Evolutionary conservation across 176 grass and related monocot genomes (phyloP).

Genomic region (Miscanthus lutarioriparius): DNA sequence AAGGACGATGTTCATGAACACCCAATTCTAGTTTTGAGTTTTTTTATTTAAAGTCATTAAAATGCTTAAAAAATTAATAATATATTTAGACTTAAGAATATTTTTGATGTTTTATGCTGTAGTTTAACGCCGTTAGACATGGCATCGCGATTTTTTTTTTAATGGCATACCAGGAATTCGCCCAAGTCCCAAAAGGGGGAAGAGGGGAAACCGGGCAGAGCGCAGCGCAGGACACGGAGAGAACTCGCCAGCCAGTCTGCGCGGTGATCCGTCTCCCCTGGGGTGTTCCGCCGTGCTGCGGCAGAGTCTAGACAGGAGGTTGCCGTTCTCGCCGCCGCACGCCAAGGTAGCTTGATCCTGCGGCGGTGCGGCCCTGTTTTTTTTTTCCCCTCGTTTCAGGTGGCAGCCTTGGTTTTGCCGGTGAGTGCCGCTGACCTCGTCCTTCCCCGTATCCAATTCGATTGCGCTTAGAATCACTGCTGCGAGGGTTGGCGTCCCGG

Average conservation of each 20-base stretch:
- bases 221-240: neutral
- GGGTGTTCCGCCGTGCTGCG: neutral
- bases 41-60: too few relatives aligned
- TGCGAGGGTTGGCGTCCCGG: neutral
- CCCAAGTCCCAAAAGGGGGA: neutral
- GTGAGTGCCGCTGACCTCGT: neutral
- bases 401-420: neutral
- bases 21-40: too few relatives aligned
- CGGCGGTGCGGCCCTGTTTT: neutral
- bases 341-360: conserved; percentile 12
- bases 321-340: neutral
- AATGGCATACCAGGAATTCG: too few relatives aligned
- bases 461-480: neutral
- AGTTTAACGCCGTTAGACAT: too few relatives aligned
- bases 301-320: neutral
- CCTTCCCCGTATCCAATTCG: neutral
- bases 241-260: neutral
- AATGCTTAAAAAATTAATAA: too few relatives aligned
- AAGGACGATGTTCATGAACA: neutral
- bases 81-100: too few relatives aligned
- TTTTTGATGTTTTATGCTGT: too few relatives aligned
- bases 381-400: neutral
- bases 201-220: neutral
- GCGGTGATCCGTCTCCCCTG: conserved; percentile 24
- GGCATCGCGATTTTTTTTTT: too few relatives aligned